Base-by-base conservation (phyloP, 1,284 basidiomycete species). In the Puccinia triticina region DNA sequence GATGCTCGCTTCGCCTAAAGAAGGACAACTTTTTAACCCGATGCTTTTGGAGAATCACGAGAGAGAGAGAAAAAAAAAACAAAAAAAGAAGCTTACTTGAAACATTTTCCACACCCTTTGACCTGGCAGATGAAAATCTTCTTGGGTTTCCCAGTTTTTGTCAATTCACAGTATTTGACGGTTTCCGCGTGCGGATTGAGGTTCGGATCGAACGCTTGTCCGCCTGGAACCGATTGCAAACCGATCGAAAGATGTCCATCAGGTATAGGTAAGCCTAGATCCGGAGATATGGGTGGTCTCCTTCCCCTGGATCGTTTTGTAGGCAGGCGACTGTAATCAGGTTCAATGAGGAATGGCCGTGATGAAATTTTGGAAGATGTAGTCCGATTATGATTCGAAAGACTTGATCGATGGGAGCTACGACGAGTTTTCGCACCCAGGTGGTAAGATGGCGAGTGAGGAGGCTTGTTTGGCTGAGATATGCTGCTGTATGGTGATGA, bases 1-100 rank as follows among this genome's bases (percentile, higher is more conserved):
- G 87, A 87, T 93, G 92, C 87, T 94, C 92, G 29, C 91, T 91
- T 40, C 93, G 53, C 43, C 77, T 80, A 61, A 18, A 46, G 37
- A 40, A 55, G 40, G 32, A n/a, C 11, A 40, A 69, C 29, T 21
- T 29, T n/a, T 21, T 23, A 5, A 8, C 18, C 61, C 5, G 8
- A 2, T 16, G 43, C 21, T 34, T 34, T 10, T 40, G 21, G 43
- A 43, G 23, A 50, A 26, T 66, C 32, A 46, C 37, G n/a, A n/a
- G n/a, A n/a, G n/a, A n/a, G 4, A 66, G 43, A 48, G 37, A 59
- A 55, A 57, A 46, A 46, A 37, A 50, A 1, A 26, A 16, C 21
- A 57, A 34, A 53, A 29, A n/a, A 66, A 26, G 23, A 29, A 46
- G 32, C 77, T 59, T 72, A 80, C 77, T 81, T 81, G 59, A 81